A percentile compares a stretch with the other conserved stretches of the same genome.
phyloP scores from a whole-genome alignment of 163 green algal genomes.

The Chlamydomonas reinhardtii region DNA sequence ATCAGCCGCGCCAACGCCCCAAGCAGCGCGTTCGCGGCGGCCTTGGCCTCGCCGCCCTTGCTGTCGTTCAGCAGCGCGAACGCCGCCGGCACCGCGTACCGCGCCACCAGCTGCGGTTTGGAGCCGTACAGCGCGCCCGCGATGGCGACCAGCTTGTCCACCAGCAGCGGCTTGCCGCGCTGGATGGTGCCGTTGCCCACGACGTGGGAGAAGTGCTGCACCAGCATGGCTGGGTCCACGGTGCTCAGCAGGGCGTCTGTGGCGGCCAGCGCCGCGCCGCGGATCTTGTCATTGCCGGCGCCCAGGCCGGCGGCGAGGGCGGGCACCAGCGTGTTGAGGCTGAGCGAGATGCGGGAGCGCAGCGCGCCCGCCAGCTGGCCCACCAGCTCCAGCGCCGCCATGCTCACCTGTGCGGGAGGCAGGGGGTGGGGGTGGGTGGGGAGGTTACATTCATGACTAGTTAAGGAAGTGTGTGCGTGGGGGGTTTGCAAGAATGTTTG shows the following conservation, averaged over 20 bases:
- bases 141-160: conserved; percentile 64
- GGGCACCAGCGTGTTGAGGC: conserved; percentile 73
- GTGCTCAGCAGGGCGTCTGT: conserved; percentile 35
- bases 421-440: too few relatives aligned
- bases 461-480: too few relatives aligned
- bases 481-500: too few relatives aligned
- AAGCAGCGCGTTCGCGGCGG: conserved; percentile 43
- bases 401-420: conserved; percentile 46
- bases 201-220: conserved; percentile 66
- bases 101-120: conserved; percentile 67
- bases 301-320: conserved; percentile 67
- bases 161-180: conserved; percentile 63
- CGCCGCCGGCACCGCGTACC: conserved; percentile 54
- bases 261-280: conserved; percentile 30
- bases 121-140: conserved; percentile 48
- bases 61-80: conserved; percentile 51
- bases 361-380: conserved; percentile 1
- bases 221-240: conserved; percentile 57
- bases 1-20: conserved; percentile 41
- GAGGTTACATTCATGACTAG: too few relatives aligned
- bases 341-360: conserved; percentile 44
- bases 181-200: conserved; percentile 59
- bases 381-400: conserved; percentile 61
- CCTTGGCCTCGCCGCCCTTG: conserved; percentile 38
- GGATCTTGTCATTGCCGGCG: conserved; percentile 70